Evolutionary conservation across 768 basidiomycete species (phyloP), one percentile per base, ranked within the genome.

Genomic region (Roridomyces roridus): DNA sequence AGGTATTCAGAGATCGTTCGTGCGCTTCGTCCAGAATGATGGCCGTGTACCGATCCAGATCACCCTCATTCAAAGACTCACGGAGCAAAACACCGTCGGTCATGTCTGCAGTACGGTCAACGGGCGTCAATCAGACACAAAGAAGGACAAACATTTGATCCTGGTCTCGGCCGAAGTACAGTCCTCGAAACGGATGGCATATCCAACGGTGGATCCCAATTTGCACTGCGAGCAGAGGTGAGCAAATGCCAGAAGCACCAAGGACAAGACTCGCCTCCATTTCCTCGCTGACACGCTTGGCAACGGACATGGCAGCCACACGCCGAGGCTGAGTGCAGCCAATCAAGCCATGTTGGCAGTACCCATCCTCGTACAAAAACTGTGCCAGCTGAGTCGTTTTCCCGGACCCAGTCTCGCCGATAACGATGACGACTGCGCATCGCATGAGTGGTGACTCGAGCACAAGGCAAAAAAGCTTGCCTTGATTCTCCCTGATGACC

Each of bases 331-430:
- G 97, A 0, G 97, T 99, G 68, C 97, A 99, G 11, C 96, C 96
- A 46, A 99, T 87, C 39, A 98, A 81, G 17, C 96, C 96, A 74
- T 87, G 83, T 5, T 83, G 70, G 63, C 95, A 92, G 72, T 96
- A 99, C 0, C 97, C 97, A 60, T 99, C 97, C 70, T 99, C 97
- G 68, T 98, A 93, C 59, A 99, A 72, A 75, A 94, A 99, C 68
- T 99, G 97, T 0, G 92, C 79, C 6, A 99, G 78, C 70, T 99
- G 97, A 0, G 97, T 98, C 1, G 97, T 99, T 76, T 99, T 99
- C 6, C 97, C 97, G 0, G 96, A 98, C 10, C 97, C 97, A n/a
- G 97, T 99, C 74, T 99, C 97, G n/a, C 97, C 97, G 36, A 99
- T 92, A 35, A 98, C 94, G 53, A 99, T 86, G 43, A 92, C 80